phyloP scores from a whole-genome alignment of 2,329 filamentous ascomycete genomes.

The Exophiala sideris region DNA sequence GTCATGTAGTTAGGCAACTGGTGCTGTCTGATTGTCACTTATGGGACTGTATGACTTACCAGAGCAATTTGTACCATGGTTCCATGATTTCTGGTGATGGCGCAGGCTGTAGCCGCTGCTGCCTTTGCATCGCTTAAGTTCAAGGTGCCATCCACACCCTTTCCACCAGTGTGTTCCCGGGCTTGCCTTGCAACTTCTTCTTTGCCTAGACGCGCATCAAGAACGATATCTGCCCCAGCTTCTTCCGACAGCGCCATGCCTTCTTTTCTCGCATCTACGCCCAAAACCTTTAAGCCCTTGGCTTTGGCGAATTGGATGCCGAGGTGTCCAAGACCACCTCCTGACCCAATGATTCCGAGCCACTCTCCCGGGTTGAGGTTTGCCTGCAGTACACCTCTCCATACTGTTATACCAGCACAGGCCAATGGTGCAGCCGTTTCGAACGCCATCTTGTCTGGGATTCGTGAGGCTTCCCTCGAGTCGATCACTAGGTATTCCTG shows the following conservation, averaged over 20 bases:
- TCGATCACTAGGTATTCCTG: conserved; percentile 54
- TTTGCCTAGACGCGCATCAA: conserved; percentile 50
- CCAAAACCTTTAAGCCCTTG: conserved; percentile 46
- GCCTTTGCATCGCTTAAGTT: conserved; percentile 51
- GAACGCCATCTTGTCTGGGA: conserved; percentile 49
- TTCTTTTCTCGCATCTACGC: conserved; percentile 52
- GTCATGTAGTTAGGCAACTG: conserved; percentile 23
- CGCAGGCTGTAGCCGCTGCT: conserved; percentile 50
- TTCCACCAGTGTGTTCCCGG: conserved; percentile 44
- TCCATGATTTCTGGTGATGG: conserved; percentile 58
- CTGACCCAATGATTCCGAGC: conserved; percentile 32
- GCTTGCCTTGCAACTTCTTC: conserved; percentile 47
- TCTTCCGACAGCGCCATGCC: conserved; percentile 47
- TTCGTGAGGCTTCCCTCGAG: conserved; percentile 39
- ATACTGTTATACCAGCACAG: conserved; percentile 52
- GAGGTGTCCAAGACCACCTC: conserved; percentile 32
- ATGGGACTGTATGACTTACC: background rate
- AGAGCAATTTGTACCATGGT: conserved; percentile 58
- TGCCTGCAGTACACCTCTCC: conserved; percentile 41
- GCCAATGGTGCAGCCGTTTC: conserved; percentile 53
- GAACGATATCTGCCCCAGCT: conserved; percentile 49
- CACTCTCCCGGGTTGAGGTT: conserved; percentile 35
- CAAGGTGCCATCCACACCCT: conserved; percentile 52
- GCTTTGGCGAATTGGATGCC: conserved; percentile 27
- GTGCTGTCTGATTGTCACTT: background rate